Base-by-base conservation (phyloP, 2,329 filamentous ascomycete genomes). In the Aschersonia sp. region DNA sequence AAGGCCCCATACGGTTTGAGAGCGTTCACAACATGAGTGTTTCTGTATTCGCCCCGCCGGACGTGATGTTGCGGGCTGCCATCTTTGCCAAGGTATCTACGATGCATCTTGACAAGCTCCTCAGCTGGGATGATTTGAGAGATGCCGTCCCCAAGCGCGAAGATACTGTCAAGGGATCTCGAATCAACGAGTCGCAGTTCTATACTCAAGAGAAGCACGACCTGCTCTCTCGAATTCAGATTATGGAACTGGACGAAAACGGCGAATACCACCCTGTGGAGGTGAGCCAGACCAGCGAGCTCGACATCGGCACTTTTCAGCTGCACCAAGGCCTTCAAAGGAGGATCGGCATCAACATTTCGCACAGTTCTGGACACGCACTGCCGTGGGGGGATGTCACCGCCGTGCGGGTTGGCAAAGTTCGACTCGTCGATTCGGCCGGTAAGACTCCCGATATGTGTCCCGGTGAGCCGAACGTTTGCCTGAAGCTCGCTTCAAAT, bases 121-220 rank as follows among this genome's bases (percentile, higher is more conserved):
- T 96, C 10, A 98, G 92, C 67, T 98, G 92, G 92, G 92, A 98
- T 61, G 92, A 97, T 58, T 96, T 98, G 82, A 81, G 90, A 50
- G 90, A 98, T 63, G 76, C 78, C 14, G 71, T 81, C 45, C 73
- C 75, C 3, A 75, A 77, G 52, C 73, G 75, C 48, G 69, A 70
- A 47, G 69, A 70, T 42, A 73, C 69, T 49, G 62, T 69, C 5
- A 77, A 74, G 51, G 75, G 71, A 42, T 75, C 85, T 30, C 77
- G 92, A 9, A 81, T 98, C 54, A 82, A 87, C 10, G 92, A 98
- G 63, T 84, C 85, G 0, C 89, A 98, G 55, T 98, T 94, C 60
- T 94, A 83, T 57, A 87, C 83, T 0, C 87, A 96, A 62, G 92
- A 97, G 61, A 84, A 88, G 55, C 89, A 98, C 60, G 92, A 98